phyloP scores from a whole-genome alignment of 495 filamentous ascomycete genomes.

The Trichocladium antarcticum region DNA sequence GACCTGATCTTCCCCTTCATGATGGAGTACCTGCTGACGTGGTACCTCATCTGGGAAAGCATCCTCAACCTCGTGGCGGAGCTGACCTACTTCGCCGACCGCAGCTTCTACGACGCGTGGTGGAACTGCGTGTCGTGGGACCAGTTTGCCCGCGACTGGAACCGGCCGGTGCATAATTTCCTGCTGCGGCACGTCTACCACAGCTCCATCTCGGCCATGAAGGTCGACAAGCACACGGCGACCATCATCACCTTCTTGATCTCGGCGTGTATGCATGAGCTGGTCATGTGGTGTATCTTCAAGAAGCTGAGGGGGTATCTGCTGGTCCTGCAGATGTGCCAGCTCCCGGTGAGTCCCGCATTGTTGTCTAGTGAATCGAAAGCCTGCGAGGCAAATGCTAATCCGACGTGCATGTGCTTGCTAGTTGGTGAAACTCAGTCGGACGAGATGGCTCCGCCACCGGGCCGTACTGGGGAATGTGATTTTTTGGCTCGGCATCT shows the following conservation, averaged over 20 bases:
- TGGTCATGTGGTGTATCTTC: constrained; percentile 69
- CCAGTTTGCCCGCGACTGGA: constrained; percentile 67
- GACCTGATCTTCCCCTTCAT: constrained; percentile 66
- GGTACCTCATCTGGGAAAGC: constrained; percentile 75
- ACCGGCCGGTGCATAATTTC: constrained; percentile 58
- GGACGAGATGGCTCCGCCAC: constrained; percentile 50
- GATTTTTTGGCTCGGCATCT: constrained; percentile 64
- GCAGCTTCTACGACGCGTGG: constrained; percentile 68
- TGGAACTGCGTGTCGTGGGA: constrained; percentile 54
- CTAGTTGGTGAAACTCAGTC: constrained; percentile 49
- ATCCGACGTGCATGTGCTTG: neutral
- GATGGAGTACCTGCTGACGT: constrained; percentile 58
- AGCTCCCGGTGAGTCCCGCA: constrained; percentile 41
- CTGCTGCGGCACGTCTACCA: constrained; percentile 66
- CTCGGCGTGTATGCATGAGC: constrained; percentile 57
- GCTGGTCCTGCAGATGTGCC: constrained; percentile 56
- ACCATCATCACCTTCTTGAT: constrained; percentile 65
- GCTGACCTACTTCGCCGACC: constrained; percentile 62
- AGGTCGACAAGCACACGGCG: constrained; percentile 54
- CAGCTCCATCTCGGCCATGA: constrained; percentile 56
- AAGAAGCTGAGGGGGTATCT: constrained; percentile 66
- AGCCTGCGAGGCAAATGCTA: too few relatives aligned
- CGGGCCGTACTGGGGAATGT: constrained; percentile 54
- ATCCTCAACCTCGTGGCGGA: constrained; percentile 66
- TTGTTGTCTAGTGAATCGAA: too few relatives aligned